Percentiles rank a stretch among this genome's conserved stretches.
Conservation (phyloP, 495 filamentous ascomycete genomes). For the Penicillium ochrochloron region DNA sequence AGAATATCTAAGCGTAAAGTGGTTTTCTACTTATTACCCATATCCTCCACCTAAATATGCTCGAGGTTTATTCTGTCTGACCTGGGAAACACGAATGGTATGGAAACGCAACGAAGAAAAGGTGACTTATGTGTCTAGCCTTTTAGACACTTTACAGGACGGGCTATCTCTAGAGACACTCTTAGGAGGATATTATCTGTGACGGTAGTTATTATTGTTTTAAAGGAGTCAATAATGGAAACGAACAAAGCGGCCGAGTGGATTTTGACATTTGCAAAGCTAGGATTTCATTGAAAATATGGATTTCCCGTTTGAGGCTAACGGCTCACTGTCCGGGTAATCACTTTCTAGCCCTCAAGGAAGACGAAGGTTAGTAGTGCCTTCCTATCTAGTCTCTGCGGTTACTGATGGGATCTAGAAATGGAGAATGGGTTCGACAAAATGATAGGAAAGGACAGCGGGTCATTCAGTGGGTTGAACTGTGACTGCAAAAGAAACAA, state of each 20-base stretch:
- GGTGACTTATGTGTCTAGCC: constrained; percentile 19
- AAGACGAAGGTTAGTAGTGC: constrained; percentile 20
- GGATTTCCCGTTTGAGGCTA: constrained; percentile 22
- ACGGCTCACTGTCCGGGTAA: constrained; percentile 13
- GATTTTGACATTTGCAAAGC: constrained; percentile 20
- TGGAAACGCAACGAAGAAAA: constrained; percentile 21
- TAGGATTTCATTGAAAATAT: constrained; percentile 19
- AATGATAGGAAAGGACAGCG: constrained; percentile 24
- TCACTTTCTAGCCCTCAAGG: constrained; percentile 12
- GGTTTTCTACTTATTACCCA: constrained; percentile 15
- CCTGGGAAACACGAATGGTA: constrained; percentile 14
- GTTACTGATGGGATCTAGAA: constrained; percentile 22
- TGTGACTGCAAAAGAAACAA: constrained; percentile 22
- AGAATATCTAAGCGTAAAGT: constrained; percentile 19
- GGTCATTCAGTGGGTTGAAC: constrained; percentile 15
- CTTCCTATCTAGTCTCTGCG: constrained; percentile 10
- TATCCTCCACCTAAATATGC: constrained; percentile 11
- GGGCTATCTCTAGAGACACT: constrained; percentile 23
- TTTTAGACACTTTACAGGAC: constrained; percentile 21
- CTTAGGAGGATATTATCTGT: constrained; percentile 22
- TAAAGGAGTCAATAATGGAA: constrained; percentile 11
- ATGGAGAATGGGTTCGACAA: constrained; percentile 23
- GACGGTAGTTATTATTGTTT: constrained; percentile 25
- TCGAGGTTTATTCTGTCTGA: constrained; percentile 15
- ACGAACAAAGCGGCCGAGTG: constrained; percentile 13